These are phyloP conservation scores for Nannochloris sp. DNA, from an alignment of 139 green algal genomes.

Conservation along the genomic window DNA sequence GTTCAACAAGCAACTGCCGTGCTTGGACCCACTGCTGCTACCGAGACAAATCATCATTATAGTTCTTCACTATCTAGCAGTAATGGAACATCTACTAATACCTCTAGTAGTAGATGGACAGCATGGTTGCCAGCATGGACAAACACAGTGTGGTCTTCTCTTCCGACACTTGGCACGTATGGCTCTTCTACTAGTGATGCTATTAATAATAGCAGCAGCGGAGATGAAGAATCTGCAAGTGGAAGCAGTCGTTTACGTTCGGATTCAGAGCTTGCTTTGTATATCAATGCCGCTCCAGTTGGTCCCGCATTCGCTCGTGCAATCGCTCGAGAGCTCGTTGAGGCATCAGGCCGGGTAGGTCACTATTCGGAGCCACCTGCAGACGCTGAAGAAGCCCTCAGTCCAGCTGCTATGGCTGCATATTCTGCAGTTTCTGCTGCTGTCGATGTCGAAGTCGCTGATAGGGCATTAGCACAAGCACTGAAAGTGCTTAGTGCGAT, in stretches of 20 bases:
- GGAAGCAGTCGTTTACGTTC: slow-evolving; percentile 1
- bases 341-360: slow-evolving; percentile 18
- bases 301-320: slow-evolving; percentile 35
- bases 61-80: no score
- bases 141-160: no score
- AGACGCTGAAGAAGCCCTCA: slow-evolving; percentile 25
- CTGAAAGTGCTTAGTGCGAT: slow-evolving; percentile 53
- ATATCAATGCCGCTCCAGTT: slow-evolving; percentile 39
- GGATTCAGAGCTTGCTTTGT: slow-evolving; percentile 25
- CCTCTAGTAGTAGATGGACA: no score
- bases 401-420: slow-evolving; percentile 25
- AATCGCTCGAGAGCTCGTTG: slow-evolving; percentile 41
- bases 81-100: no score
- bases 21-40: no score
- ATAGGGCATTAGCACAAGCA: slow-evolving; percentile 18
- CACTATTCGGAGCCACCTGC: slow-evolving; percentile 29
- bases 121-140: no score
- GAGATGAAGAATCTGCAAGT: not conserved
- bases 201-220: no score
- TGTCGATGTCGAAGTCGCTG: slow-evolving; percentile 25
- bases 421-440: slow-evolving; percentile 16
- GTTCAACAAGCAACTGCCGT: slow-evolving; percentile 1
- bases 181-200: no score
- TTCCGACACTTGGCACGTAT: no score
- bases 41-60: no score